Conservation (phyloP, 768 basidiomycete genomes). For the Dictyophora rubrovolvata region DNA sequence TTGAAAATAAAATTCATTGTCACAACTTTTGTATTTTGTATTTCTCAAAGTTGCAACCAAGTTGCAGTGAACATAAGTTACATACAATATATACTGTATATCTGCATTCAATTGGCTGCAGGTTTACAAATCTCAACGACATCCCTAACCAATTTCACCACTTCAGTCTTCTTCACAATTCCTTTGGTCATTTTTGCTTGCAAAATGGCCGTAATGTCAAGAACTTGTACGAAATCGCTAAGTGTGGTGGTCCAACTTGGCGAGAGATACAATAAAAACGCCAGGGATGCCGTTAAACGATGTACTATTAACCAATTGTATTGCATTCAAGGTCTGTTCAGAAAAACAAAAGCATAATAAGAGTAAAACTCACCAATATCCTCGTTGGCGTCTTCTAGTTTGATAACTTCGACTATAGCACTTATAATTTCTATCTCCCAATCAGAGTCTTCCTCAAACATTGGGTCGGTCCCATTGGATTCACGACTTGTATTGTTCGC, state of each 20-base stretch:
- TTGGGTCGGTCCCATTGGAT: constrained; percentile 22
- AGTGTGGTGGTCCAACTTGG: constrained; percentile 48
- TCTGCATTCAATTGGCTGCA: not conserved
- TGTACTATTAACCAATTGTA: constrained; percentile 46
- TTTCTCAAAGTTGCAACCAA: too few relatives aligned
- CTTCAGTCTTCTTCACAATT: constrained; percentile 54
- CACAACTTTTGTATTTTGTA: too few relatives aligned
- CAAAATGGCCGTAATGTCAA: constrained; percentile 50
- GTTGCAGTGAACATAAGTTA: too few relatives aligned
- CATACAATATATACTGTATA: too few relatives aligned
- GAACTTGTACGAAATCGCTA: constrained; percentile 52
- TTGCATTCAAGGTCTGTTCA: not conserved
- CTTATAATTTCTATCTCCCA: constrained; percentile 82
- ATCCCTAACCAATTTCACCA: constrained; percentile 55
- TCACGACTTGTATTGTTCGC: constrained; percentile 35
- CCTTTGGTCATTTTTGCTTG: constrained; percentile 47
- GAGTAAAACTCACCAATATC: constrained; percentile 58
- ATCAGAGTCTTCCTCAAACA: constrained; percentile 29
- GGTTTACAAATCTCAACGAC: constrained; percentile 29
- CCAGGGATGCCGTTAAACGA: constrained; percentile 71
- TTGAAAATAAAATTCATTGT: too few relatives aligned
- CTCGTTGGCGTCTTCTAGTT: constrained; percentile 58
- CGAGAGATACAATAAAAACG: constrained; percentile 63
- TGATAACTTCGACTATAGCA: constrained; percentile 73
- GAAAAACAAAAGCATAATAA: not conserved